Evolutionary conservation across 768 basidiomycete species (phyloP).

Genomic region (Leccinum barrowsii): DNA sequence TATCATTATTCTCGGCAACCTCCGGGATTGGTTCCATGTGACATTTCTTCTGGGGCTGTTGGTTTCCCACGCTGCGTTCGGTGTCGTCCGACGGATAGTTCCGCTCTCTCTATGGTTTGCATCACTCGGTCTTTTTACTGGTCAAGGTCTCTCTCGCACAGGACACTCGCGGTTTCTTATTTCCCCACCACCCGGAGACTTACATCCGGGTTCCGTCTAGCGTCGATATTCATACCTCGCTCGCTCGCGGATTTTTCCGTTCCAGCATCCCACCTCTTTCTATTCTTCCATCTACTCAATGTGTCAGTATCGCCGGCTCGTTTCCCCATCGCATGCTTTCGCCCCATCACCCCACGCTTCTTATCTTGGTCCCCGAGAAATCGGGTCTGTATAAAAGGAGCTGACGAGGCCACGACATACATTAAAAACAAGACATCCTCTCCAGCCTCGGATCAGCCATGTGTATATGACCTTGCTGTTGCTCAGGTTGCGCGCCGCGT

Average conservation of each 20-base stretch:
- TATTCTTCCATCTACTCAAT: conserved; percentile 32
- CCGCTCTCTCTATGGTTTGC: conserved; percentile 27
- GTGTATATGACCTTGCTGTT: conserved; percentile 27
- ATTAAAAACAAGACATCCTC: conserved; percentile 25
- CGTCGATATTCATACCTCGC: conserved; percentile 48
- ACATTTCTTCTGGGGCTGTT: conserved; percentile 33
- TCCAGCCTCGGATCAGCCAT: conserved; percentile 29
- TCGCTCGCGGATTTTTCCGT: conserved; percentile 29
- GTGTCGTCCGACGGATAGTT: conserved; percentile 28
- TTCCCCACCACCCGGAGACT: conserved; percentile 14
- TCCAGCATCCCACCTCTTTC: conserved; percentile 21
- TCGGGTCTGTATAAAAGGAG: conserved; percentile 39
- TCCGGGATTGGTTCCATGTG: conserved; percentile 28
- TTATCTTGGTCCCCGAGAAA: conserved; percentile 29
- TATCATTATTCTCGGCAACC: conserved; percentile 46
- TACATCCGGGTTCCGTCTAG: conserved; percentile 31
- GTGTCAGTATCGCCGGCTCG: conserved; percentile 42
- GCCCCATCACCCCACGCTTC: conserved; percentile 36
- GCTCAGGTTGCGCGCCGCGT: conserved; percentile 25
- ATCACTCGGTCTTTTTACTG: conserved; percentile 29
- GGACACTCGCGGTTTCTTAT: conserved; percentile 28
- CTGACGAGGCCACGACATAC: conserved; percentile 28
- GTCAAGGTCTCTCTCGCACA: conserved; percentile 39
- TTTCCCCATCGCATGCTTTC: conserved; percentile 40
- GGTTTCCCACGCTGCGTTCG: conserved; percentile 23